Conservation (phyloP, 2,329 filamentous ascomycete species). For the Arthrobotrys entomopaga region DNA sequence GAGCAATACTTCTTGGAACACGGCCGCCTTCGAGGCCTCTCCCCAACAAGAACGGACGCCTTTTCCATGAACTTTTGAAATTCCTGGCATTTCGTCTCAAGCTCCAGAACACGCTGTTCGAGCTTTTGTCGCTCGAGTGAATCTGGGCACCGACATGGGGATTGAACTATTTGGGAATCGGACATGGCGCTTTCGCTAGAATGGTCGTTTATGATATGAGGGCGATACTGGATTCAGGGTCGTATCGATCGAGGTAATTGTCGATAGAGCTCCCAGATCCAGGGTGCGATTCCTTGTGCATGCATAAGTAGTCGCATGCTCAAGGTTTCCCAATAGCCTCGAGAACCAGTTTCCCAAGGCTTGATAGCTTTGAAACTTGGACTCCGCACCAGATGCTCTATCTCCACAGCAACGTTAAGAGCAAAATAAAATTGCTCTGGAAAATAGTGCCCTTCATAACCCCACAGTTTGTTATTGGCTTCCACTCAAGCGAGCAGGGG, state of each 20-base stretch:
- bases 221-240: neutral
- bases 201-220: neutral
- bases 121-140: conserved; percentile 8
- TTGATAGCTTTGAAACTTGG: neutral
- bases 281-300: conserved; percentile 17
- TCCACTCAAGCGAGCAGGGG: too few relatives aligned
- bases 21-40: too few relatives aligned
- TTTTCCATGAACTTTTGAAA: too few relatives aligned
- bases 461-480: too few relatives aligned
- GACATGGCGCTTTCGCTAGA: conserved; percentile 6
- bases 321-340: neutral
- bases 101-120: conserved; percentile 41
- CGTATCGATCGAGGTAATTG: neutral
- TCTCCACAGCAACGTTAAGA: conserved; percentile 27
- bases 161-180: neutral
- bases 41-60: too few relatives aligned
- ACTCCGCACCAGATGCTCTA: neutral
- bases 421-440: neutral
- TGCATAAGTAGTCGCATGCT: conserved; percentile 19
- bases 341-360: too few relatives aligned
- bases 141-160: neutral
- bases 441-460: too few relatives aligned
- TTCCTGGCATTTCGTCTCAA: conserved; percentile 49
- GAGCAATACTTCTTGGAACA: too few relatives aligned
- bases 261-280: neutral